Base-by-base conservation (phyloP, 2,329 filamentous ascomycete genomes). In the Colletotrichum sp. region DNA sequence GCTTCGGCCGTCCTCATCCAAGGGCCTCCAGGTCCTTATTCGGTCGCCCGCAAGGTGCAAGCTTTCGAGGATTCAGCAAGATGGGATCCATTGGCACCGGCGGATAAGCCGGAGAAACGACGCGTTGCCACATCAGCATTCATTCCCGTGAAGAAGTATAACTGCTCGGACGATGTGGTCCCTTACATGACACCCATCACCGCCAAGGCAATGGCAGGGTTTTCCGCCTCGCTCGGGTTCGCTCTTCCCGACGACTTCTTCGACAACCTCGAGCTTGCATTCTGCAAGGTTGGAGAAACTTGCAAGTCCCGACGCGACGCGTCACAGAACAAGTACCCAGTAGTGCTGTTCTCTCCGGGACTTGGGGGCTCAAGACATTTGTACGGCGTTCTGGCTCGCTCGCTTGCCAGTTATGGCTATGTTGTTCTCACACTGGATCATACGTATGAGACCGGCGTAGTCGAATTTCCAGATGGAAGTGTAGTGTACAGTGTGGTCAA, bases 341-440 rank as follows among this genome's bases (percentile, higher is more conserved):
- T 81, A 3, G 36, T 89, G 36, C 68, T 90, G 8, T 84, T 91
- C 56, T 87, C 86, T 0, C 85, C 88, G 3, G 89, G 87, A 4
- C 81, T 85, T 22, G 85, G 84, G 2, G 83, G 83, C 5, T 85
- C 86, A 0, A 82, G 88, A 5, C 79, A 87, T 2, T 39, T 87
- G 2, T 87, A 90, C 78, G 83, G 80, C 10, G 84, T 83, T 6
- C 82, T 87, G 67, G 86, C 87, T 2, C 83, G 84, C 5, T 84
- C 86, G 5, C 81, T 91, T 6, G 87, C 88, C 0, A 87, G 86
- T 16, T 81, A 85, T 9, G 88, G 88, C 1, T 87, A 85, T 66
- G 82, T 85, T 2, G 86, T 91, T 3, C 80, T 88, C 22, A 80
- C 86, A 0, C 79, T 91, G 25, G 89, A 91, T 70, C 88, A 90